phyloP scores from a whole-genome alignment of 2,329 filamentous ascomycete species.

The Apiospora rasikravindrae region DNA sequence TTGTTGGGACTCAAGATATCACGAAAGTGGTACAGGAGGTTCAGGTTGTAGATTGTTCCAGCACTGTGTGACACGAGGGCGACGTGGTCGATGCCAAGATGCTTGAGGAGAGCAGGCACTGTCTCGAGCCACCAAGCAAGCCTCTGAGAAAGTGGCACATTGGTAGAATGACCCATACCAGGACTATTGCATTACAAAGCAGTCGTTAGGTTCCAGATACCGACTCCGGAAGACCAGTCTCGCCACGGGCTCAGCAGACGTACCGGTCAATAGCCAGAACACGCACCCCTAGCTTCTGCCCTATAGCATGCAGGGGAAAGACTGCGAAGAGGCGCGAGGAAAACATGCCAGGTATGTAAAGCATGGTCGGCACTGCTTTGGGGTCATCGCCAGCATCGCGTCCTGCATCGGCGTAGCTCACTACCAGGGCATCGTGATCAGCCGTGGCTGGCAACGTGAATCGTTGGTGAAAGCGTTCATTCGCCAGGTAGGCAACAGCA shows the following conservation, averaged over 20 bases:
- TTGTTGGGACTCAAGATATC: conserved; percentile 30
- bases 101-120: conserved; percentile 39
- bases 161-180: conserved; percentile 42
- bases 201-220: conserved; percentile 40
- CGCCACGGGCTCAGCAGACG: conserved; percentile 36
- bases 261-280: conserved; percentile 34
- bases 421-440: conserved; percentile 26
- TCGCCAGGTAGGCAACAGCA: conserved; percentile 18
- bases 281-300: conserved; percentile 24
- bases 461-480: conserved; percentile 25
- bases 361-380: conserved; percentile 19
- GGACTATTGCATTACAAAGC: conserved; percentile 27
- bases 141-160: conserved; percentile 29
- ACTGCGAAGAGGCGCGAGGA: conserved; percentile 24
- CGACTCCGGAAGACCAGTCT: conserved; percentile 35
- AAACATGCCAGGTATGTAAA: conserved; percentile 32
- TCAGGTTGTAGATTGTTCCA: conserved; percentile 31
- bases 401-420: conserved; percentile 25
- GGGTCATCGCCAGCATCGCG: neutral
- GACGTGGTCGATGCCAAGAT: conserved; percentile 38
- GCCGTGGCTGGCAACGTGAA: conserved; percentile 26
- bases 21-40: conserved; percentile 30
- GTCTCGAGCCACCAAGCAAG: conserved; percentile 38
- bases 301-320: conserved; percentile 22
- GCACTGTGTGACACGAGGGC: conserved; percentile 30